Evolutionary conservation across 1,284 basidiomycete species (phyloP).

Genomic region (Ustilago tritici): DNA sequence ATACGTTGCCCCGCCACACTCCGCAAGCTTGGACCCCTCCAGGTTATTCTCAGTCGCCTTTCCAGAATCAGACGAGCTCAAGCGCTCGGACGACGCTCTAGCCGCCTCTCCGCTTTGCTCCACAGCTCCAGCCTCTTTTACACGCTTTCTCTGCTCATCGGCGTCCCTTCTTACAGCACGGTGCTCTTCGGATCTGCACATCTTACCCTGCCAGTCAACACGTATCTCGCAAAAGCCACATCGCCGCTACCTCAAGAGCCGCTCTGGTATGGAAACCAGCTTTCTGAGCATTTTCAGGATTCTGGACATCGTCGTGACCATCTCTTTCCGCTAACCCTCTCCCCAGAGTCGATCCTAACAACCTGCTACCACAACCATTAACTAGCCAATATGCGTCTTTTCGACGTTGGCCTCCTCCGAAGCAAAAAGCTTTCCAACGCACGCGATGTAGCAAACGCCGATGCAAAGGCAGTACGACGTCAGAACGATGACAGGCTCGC

Average conservation of each 20-base stretch:
- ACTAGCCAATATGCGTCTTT: conserved; percentile 39
- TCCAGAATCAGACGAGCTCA: background rate
- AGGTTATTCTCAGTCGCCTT: background rate
- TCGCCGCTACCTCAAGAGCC: background rate
- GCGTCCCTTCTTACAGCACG: background rate
- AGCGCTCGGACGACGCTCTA: background rate
- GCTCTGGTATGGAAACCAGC: background rate
- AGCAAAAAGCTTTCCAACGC: conserved; percentile 26
- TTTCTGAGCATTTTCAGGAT: background rate
- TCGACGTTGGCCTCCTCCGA: conserved; percentile 45
- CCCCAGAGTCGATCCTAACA: background rate
- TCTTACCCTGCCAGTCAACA: background rate
- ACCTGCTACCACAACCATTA: background rate
- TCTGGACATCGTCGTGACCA: background rate
- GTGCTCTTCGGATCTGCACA: background rate
- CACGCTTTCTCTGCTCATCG: background rate
- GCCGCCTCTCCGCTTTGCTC: background rate
- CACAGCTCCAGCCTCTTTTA: background rate
- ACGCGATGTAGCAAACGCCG: conserved; percentile 15
- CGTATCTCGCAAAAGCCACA: background rate
- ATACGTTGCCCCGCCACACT: background rate
- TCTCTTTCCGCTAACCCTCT: background rate
- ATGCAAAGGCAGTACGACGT: conserved; percentile 15
- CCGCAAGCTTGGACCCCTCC: background rate
- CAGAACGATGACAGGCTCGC: conserved; percentile 24